phyloP scores from a whole-genome alignment of 345 rosid species.

The Lumnitzera racemosa region DNA sequence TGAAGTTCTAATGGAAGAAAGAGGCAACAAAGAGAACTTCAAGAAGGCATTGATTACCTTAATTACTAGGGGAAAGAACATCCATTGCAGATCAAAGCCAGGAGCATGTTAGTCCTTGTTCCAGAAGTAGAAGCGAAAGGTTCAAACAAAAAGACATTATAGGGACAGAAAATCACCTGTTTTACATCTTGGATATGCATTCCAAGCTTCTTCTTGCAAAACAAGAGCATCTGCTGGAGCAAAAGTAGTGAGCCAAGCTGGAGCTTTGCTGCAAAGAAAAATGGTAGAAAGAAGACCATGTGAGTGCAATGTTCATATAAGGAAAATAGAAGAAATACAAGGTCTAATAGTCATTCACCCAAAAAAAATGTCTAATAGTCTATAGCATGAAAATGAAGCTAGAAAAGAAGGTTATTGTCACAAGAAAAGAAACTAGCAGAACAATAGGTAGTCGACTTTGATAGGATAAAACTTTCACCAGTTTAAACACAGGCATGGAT shows the following conservation, averaged over 20 bases:
- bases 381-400: not conserved
- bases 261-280: conserved; percentile 50
- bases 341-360: too few species aligned
- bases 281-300: not conserved
- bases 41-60: conserved; percentile 34
- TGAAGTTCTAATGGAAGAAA: not conserved
- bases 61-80: conserved; percentile 29
- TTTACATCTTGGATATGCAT: conserved; percentile 71
- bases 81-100: conserved; percentile 14
- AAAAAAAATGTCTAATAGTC: too few species aligned
- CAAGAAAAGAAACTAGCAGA: too few species aligned
- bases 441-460: too few species aligned
- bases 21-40: not conserved
- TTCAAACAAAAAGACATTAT: not conserved
- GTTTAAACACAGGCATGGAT: too few species aligned
- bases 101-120: conserved; percentile 19
- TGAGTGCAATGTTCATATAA: too few species aligned
- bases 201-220: conserved; percentile 72
- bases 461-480: too few species aligned
- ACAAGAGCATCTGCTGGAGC: conserved; percentile 63
- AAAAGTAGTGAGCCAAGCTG: conserved; percentile 55
- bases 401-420: too few species aligned
- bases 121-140: conserved; percentile 1
- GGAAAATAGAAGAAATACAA: not conserved
- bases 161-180: conserved; percentile 32